Base-by-base conservation (phyloP, 164 flowering plant genomes). In the Magnolia kwangsiensis region DNA sequence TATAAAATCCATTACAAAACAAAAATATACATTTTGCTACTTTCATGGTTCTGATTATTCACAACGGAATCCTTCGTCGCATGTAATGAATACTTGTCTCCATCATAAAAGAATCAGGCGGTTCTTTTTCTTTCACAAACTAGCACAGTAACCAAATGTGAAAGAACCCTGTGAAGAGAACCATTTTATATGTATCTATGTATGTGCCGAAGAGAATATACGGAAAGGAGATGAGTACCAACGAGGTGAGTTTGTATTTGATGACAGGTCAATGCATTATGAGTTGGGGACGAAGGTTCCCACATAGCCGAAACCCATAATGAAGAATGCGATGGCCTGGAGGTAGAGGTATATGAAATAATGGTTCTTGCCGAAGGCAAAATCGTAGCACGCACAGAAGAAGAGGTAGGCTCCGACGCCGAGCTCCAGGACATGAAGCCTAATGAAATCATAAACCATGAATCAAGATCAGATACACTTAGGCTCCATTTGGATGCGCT, bases 311-410 rank as follows among this genome's bases (percentile, higher is more conserved):
- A 92, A 88, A 11, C 97, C 98, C 70, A 75, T 67, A 51, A 90
- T 76, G 81, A 92, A 88, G 89, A 92, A 94, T 72, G 98, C 89
- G 0, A 85, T 66, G 10, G 97, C 83, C 82, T 94, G 98, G 13
- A 81, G 71, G 72, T 67, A 91, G 51, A 94, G 91, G 80, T 87
- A 94, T 7, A 94, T 51, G 87, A 81, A 94, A 83, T 76, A 92
- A 77, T 86, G 85, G 77, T 85, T 89, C 64, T 88, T 87, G 73
- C 97, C 97, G 61, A 78, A 88, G 21, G 82, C 74, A 10, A 88
- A 13, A 74, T 92, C 94, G 58, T 91, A 92, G 81, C 90, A 86
- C 0, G 87, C 97, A 61, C 89, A 85, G 66, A 88, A 82, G 83
- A 89, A 84, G 73, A 94, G 88, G 86, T 73, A 92, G 2, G 74